A percentile compares a stretch with the other conserved stretches of the same genome.
Conservation (phyloP, 345 rosid species). For the Salix suchowensis region DNA sequence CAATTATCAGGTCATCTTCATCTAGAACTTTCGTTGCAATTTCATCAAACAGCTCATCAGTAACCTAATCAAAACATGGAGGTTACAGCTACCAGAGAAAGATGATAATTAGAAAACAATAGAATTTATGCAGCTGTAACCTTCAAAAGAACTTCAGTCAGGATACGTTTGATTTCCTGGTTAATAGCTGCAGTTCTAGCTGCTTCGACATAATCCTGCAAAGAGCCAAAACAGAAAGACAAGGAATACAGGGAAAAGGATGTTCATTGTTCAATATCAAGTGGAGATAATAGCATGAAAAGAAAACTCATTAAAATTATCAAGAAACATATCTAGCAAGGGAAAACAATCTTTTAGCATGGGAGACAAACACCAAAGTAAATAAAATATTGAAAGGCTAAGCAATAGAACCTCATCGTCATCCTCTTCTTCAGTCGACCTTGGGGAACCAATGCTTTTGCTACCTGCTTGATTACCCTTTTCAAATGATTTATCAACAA, state of each 20-base stretch:
- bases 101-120: conserved; percentile 8
- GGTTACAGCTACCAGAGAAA: conserved; percentile 16
- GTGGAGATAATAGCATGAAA: neutral
- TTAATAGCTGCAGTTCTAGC: conserved; percentile 69
- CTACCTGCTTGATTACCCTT: conserved; percentile 53
- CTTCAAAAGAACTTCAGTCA: conserved; percentile 95
- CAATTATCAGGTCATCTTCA: conserved; percentile 58
- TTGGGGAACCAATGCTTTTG: conserved; percentile 67
- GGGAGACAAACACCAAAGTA: neutral
- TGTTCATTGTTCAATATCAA: conserved; percentile 1
- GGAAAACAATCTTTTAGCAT: neutral
- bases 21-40: conserved; percentile 83
- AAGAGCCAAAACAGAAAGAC: conserved; percentile 5
- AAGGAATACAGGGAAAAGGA: neutral
- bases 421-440: conserved; percentile 79
- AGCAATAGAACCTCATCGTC: conserved; percentile 66
- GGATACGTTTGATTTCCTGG: conserved; percentile 84
- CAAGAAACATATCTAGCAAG: neutral
- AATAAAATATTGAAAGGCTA: conserved; percentile 3
- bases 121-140: conserved; percentile 36
- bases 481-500: conserved; percentile 41
- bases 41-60: conserved; percentile 91
- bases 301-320: neutral
- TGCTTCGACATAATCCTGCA: conserved; percentile 78
- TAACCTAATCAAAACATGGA: conserved; percentile 55